These are phyloP conservation scores for Atkinsonella hypoxylon DNA, from an alignment of 2,329 filamentous ascomycete species.

Conservation along the genomic window DNA sequence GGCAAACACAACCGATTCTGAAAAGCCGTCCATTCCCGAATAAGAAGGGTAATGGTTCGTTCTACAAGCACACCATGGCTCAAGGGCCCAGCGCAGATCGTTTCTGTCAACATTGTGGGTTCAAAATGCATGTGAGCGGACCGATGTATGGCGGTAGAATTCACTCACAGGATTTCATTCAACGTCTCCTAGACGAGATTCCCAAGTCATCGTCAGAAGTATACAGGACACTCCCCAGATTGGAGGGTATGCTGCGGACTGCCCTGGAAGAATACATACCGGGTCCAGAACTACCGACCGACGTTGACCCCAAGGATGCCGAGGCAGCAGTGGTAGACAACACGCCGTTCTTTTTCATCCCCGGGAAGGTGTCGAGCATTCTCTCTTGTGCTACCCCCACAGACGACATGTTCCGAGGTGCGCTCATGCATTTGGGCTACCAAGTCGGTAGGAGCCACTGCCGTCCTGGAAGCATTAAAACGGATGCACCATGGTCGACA, in stretches of 20 bases:
- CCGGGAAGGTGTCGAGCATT: conserved; percentile 60
- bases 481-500: conserved; percentile 78
- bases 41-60: conserved; percentile 57
- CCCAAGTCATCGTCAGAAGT: conserved; percentile 52
- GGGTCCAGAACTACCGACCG: conserved; percentile 25
- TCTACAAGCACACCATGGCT: conserved; percentile 68
- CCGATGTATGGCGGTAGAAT: conserved; percentile 92
- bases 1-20: conserved; percentile 70
- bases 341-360: conserved; percentile 78
- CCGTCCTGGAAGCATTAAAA: conserved; percentile 82
- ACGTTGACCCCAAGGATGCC: conserved; percentile 27
- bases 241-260: conserved; percentile 85
- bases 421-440: conserved; percentile 71
- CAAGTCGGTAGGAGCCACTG: conserved; percentile 77
- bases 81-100: conserved; percentile 55
- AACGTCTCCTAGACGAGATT: conserved; percentile 62
- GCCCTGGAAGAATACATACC: conserved; percentile 62
- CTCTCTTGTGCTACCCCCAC: conserved; percentile 70
- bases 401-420: conserved; percentile 70
- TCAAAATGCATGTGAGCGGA: conserved; percentile 75
- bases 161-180: conserved; percentile 74
- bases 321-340: conserved; percentile 56
- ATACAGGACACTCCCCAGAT: conserved; percentile 69
- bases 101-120: conserved; percentile 71
- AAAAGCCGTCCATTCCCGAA: conserved; percentile 53